A percentile compares a stretch with the other conserved stretches of the same genome.
Conservation (phyloP, 2,329 filamentous ascomycete genomes). For the Saccharata proteae region DNA sequence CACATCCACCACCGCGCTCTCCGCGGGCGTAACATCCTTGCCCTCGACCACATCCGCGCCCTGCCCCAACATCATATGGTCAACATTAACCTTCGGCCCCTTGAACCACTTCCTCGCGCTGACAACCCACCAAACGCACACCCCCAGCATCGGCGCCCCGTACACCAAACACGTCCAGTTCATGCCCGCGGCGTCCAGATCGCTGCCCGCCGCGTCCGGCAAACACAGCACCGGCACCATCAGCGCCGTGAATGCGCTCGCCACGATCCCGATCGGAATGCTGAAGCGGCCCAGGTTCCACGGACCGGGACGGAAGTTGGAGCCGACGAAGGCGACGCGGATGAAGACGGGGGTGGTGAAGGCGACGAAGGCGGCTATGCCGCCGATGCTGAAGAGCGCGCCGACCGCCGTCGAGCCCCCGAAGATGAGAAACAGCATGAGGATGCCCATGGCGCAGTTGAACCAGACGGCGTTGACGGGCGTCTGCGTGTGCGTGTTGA, state of each 20-base stretch:
- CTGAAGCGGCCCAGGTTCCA: slow-evolving; percentile 55
- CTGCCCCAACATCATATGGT: slow-evolving; percentile 38
- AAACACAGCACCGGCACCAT: slow-evolving; percentile 60
- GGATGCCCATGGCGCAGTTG: slow-evolving; percentile 47
- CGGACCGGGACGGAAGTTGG: slow-evolving; percentile 52
- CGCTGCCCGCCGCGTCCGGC: slow-evolving; percentile 42
- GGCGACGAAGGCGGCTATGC: slow-evolving; percentile 53
- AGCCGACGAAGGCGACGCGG: slow-evolving; percentile 47
- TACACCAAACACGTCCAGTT: slow-evolving; percentile 60
- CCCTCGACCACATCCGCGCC: slow-evolving; percentile 28
- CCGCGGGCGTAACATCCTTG: slow-evolving; percentile 8
- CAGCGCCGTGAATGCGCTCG: slow-evolving; percentile 47
- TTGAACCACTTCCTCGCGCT: slow-evolving; percentile 58
- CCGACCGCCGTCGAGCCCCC: slow-evolving; percentile 50
- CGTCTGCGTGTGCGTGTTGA: slow-evolving; percentile 49
- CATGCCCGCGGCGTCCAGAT: slow-evolving; percentile 44
- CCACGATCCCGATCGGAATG: slow-evolving; percentile 43
- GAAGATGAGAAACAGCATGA: slow-evolving; percentile 53
- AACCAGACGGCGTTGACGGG: slow-evolving; percentile 62
- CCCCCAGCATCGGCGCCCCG: slow-evolving; percentile 48
- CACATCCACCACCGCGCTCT: not conserved
- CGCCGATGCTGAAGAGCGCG: slow-evolving; percentile 59
- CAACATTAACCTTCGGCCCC: slow-evolving; percentile 56
- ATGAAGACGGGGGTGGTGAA: slow-evolving; percentile 49
- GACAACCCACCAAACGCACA: slow-evolving; percentile 51